Base-by-base conservation (phyloP, 2,329 filamentous ascomycete genomes). In the Penicillium hordei region DNA sequence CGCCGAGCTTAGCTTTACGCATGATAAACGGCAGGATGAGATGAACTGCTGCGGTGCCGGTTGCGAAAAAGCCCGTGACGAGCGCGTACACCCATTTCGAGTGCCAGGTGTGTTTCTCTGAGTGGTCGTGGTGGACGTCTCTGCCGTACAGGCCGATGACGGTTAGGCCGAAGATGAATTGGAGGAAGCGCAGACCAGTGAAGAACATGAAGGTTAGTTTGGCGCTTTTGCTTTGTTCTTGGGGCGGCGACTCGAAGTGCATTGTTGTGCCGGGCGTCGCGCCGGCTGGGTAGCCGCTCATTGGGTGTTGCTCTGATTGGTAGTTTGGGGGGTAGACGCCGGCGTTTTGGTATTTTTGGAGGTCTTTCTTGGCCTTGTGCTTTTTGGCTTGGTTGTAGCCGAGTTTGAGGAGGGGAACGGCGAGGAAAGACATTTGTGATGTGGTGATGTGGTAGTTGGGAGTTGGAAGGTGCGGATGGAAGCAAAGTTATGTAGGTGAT, bases 61-160 rank as follows among this genome's bases (percentile, higher is more conserved):
- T 85, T 0, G 86, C 85, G 42, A 94, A 75, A 7, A 81, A 82
- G 27, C 83, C 89, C 12, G 89, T 84, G 4, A 90, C 83, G 52
- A 87, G 84, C 0, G 91, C 92, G 75, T 88, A 96, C 48, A 91
- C 86, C 89, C 89, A 94, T 83, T 87, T 88, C 3, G 84, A 80
- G 68, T 90, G 83, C 2, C 84, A 81, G 40, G 78, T 78, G 53
- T 80, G 70, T 5, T 78, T 71, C 19, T 83, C 75, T 38, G 77
- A 71, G 1, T 85, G 64, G 31, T 70, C 62, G 33, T 63, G 42
- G 27, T 57, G 64, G 12, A 94, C 76, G 69, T 93, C 89, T 25
- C 82, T 76, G 36, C 86, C 89, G 64, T 94, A 96, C 21, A 96
- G 83, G 1, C 89, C 92, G 63, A 88, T 87, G 54, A 94, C 89